Evolutionary conservation across 495 filamentous ascomycete genomes (phyloP), one percentile per base, ranked within the genome.

Genomic region (Arthonia radiata): DNA sequence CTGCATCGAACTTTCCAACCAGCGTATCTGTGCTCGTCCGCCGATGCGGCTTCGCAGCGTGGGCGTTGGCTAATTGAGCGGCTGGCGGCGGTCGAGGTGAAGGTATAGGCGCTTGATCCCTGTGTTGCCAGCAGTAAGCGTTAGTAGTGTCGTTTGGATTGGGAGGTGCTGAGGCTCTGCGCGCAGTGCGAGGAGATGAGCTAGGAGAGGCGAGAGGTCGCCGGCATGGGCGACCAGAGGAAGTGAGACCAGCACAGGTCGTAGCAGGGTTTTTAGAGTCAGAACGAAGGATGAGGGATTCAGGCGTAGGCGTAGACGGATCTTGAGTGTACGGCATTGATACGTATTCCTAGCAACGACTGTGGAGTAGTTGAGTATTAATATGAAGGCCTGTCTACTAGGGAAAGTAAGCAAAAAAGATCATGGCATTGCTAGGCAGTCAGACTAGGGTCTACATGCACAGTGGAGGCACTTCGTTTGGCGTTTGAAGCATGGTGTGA

Each of bases 221-320:
- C 37, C 81, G 62, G 50, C 86, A 97, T 11, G 74, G 72, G 16
- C 67, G 59, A 5, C 86, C 86, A 34, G 54, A 61, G 5, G 56
- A 44, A 5, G 79, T 91, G 35, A 93, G 63, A 12, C 86, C 86
- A 52, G 65, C 60, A 53, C 89, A 97, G 47, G 86, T 91, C 27
- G 68, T 69, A 1, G 65, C 54, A 15, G 82, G 77, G 38, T 90
- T 70, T 37, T 71, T 73, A 15, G 74, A 81, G 51, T 92, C 82
- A 31, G 67, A 61, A 27, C 80, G 72, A 17, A 58, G 55, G 19
- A 94, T 43, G 13, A 74, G 48, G 11, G 75, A 62, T 49, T 93
- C 83, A 29, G 89, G 83, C 0, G 86, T 92, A 38, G 76, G 68
- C 25, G 69, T n/a, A n/a, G n/a, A n/a, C n/a, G n/a, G n/a, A n/a